Conservation (phyloP, 1,139 yeast genomes). For the Wickerhamiella infanticola region DNA sequence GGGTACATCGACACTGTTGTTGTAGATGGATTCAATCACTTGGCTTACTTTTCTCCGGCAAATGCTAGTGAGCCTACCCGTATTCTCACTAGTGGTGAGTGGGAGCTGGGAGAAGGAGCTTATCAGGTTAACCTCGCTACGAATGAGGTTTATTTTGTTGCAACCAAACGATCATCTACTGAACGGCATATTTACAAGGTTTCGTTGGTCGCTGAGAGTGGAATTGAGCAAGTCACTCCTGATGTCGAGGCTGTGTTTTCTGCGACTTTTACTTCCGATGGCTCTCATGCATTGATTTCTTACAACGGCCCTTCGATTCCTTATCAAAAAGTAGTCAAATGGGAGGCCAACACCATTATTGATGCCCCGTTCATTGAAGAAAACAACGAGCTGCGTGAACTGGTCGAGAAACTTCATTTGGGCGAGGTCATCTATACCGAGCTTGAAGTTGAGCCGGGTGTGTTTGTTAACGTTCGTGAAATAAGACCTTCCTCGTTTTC, state of each 20-base stretch:
- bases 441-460: conserved; percentile 30
- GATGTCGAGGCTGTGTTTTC: conserved; percentile 48
- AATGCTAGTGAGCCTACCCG: conserved; percentile 31
- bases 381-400: conserved; percentile 20
- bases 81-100: conserved; percentile 43
- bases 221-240: conserved; percentile 15
- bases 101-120: conserved; percentile 43
- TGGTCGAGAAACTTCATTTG: conserved; percentile 29
- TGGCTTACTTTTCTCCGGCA: conserved; percentile 48
- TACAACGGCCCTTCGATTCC: conserved; percentile 58
- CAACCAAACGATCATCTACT: conserved; percentile 41
- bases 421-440: conserved; percentile 42
- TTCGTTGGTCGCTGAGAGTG: conserved; percentile 9
- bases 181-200: conserved; percentile 44
- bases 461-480: conserved; percentile 53
- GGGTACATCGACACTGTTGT: conserved; percentile 67
- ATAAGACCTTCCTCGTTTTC: conserved; percentile 59
- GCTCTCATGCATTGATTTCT: conserved; percentile 37
- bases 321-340: conserved; percentile 38
- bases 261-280: conserved; percentile 46
- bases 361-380: conserved; percentile 25
- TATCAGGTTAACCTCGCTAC: background rate
- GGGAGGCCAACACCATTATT: conserved; percentile 14
- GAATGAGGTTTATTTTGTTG: conserved; percentile 44
- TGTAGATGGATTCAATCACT: conserved; percentile 47